Conservation (phyloP, 2,329 filamentous ascomycete species). For the Exophiala sp. region DNA sequence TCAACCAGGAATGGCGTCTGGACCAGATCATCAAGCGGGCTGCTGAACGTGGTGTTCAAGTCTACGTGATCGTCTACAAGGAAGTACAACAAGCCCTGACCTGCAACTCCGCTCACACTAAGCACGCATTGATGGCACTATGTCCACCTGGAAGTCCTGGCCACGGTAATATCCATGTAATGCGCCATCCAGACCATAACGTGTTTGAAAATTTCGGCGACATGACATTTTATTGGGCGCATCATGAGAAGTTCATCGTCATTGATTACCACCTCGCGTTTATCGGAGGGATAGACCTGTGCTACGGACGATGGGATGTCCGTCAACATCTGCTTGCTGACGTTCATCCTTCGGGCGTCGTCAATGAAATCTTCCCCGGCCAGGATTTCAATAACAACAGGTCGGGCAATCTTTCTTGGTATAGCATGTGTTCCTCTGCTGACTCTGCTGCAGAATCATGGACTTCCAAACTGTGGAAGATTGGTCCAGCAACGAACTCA, state of each 20-base stretch:
- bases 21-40: conserved; percentile 82
- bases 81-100: conserved; percentile 76
- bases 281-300: conserved; percentile 88
- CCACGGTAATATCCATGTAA: conserved; percentile 78
- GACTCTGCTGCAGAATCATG: conserved; percentile 57
- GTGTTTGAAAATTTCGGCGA: conserved; percentile 88
- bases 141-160: conserved; percentile 78
- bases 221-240: conserved; percentile 97
- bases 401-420: conserved; percentile 1
- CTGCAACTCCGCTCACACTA: conserved; percentile 90
- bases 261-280: conserved; percentile 88
- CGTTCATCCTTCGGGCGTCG: conserved; percentile 74
- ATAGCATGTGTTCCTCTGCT: background rate
- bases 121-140: conserved; percentile 70
- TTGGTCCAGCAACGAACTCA: conserved; percentile 89
- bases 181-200: conserved; percentile 93
- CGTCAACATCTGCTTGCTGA: conserved; percentile 81
- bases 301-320: conserved; percentile 90
- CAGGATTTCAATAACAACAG: conserved; percentile 97
- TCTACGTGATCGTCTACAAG: conserved; percentile 88
- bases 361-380: conserved; percentile 82
- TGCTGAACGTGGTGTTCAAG: conserved; percentile 88
- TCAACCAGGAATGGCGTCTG: conserved; percentile 77
- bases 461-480: conserved; percentile 87
- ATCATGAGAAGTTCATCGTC: conserved; percentile 96